Conservation (phyloP, 306 rosid genomes). For the cucumber (Cucumis sativus) region DNA sequence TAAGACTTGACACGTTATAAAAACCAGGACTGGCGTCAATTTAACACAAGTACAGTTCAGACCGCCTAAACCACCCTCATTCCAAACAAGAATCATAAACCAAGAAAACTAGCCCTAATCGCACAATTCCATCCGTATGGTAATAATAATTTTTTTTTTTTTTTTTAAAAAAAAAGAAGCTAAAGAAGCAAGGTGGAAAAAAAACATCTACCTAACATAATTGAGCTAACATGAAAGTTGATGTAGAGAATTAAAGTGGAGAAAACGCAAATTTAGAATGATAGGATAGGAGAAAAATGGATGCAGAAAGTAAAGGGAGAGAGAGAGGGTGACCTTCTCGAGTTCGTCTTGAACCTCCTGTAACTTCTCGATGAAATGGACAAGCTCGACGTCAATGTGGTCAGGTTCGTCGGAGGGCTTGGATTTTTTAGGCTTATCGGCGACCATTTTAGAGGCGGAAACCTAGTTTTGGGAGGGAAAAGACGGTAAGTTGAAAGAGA, state of each 20-base stretch:
- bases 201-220: not conserved
- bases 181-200: not conserved
- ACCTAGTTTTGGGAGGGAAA: not conserved
- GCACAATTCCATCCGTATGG: not conserved
- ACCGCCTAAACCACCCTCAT: not conserved
- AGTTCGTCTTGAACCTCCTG: constrained; percentile 51
- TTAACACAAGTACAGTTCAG: not conserved
- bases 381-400: constrained; percentile 26
- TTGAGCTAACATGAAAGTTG: not conserved
- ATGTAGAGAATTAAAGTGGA: not conserved
- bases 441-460: constrained; percentile 15
- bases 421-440: constrained; percentile 22
- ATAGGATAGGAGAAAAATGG: not conserved
- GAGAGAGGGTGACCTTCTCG: constrained; percentile 30
- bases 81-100: not conserved
- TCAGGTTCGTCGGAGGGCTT: constrained; percentile 24
- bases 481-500: not conserved
- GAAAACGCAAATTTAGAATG: not conserved
- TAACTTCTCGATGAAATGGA: constrained; percentile 33
- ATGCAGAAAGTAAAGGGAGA: not conserved
- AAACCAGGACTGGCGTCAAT: not conserved
- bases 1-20: not conserved
- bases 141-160: no score
- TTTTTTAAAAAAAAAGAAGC: not conserved
- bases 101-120: not conserved